Conservation (phyloP, 1,284 basidiomycete genomes). For the Meira miltonrushii region DNA sequence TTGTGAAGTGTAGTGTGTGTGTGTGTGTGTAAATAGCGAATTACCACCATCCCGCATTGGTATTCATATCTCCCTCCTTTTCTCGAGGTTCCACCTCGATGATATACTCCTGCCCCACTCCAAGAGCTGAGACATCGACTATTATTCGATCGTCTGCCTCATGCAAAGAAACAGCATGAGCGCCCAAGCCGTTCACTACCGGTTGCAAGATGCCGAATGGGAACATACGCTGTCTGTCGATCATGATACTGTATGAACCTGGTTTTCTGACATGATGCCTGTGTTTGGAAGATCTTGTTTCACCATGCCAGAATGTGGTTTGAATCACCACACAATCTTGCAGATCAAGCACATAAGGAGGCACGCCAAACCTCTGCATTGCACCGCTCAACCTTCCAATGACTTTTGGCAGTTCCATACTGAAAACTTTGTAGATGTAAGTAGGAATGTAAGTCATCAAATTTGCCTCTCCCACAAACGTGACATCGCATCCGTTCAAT, state of each 20-base stretch:
- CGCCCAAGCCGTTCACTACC: conserved; percentile 8
- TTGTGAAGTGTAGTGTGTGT: too few species aligned
- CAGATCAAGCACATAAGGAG: conserved; percentile 32
- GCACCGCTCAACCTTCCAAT: conserved; percentile 24
- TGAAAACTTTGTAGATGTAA: conserved; percentile 23
- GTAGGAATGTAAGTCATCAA: conserved; percentile 23
- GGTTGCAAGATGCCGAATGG: conserved; percentile 7
- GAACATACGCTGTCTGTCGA: conserved; percentile 37
- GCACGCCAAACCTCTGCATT: conserved; percentile 30
- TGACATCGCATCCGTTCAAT: conserved; percentile 24
- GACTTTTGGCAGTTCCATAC: conserved; percentile 26
- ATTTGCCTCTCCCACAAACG: conserved; percentile 29
- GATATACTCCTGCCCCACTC: conserved; percentile 10
- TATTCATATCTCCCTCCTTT: neutral
- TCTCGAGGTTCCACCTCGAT: neutral
- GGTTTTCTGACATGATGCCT: conserved; percentile 24
- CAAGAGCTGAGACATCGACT: neutral
- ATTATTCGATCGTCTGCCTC: conserved; percentile 2
- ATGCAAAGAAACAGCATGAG: conserved; percentile 5
- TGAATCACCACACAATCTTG: conserved; percentile 24
- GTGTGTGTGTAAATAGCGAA: neutral
- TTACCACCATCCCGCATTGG: neutral
- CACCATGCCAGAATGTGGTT: conserved; percentile 23
- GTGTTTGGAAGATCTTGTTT: conserved; percentile 24
- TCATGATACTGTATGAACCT: conserved; percentile 28